Base-by-base conservation (phyloP, 805 yeast genomes). In the Starmerella apis region DNA sequence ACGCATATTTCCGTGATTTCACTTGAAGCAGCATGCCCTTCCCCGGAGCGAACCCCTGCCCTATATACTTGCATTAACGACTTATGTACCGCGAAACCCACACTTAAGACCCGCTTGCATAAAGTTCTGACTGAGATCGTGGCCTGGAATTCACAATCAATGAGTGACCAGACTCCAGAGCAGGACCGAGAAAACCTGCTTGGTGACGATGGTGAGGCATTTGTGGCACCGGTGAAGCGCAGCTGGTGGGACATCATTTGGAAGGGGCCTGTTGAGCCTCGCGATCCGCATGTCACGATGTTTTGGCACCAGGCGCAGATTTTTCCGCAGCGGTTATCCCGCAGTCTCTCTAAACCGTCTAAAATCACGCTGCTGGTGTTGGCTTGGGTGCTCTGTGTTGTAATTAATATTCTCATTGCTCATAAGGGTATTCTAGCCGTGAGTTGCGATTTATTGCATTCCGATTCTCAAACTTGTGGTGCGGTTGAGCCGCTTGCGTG, bases 401-500 rank as follows among this genome's bases (percentile, higher is more conserved):
- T 52, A 2, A 19, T 55, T 3, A 59, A 58, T 35, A 27, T 44
- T 24, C 11, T 36, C 4, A 28, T 63, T 18, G 58, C 60, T 8
- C 13, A 43, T 11, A 42, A 51, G 13, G 60, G 64, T 4, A 35
- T 62, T 3, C 38, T 63, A 20, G 64, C 62, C 4, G 31, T 33
- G 6, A 41, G 45, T 24, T 32, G 33, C 45, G 38, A 32, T 30
- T 22, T 7, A 11, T 18, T 24, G 25, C 30, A 27, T n/a, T 2
- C 13, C 11, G 46, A 31, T 28, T 16, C 37, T n/a, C 27, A 19
- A 7, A 31, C 28, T 7, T 20, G 32, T 24, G 39, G 18, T 22
- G 13, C 23, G 14, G 60, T 51, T 14, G 48, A 47, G 25, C 47
- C 53, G 35, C 33, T 64, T 13, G 25, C 49, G 9, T 64, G 68